These are phyloP conservation scores for Ceratocystis smalleyi DNA, from an alignment of 2,329 filamentous ascomycete genomes.

Conservation along the genomic window DNA sequence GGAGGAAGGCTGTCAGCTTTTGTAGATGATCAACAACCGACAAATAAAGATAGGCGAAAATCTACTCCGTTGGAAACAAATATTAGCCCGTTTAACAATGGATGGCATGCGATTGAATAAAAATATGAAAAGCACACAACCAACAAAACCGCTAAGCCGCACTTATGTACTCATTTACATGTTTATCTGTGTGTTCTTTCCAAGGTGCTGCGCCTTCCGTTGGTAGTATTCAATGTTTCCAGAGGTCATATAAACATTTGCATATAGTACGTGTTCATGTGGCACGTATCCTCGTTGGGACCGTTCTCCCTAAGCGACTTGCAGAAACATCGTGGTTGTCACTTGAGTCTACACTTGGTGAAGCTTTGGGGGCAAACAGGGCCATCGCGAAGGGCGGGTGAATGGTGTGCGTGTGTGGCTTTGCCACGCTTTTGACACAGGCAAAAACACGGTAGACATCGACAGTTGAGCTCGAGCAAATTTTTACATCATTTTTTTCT, in stretches of 20 bases:
- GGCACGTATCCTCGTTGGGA: neutral
- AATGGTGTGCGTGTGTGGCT: too few species aligned
- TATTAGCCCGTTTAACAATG: too few species aligned
- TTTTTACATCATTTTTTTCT: too few species aligned
- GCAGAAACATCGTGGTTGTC: neutral
- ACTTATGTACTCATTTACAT: neutral
- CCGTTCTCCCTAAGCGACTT: neutral
- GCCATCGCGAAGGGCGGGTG: too few species aligned
- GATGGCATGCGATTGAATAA: neutral
- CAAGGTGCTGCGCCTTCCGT: neutral
- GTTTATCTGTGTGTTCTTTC: neutral
- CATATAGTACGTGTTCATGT: neutral
- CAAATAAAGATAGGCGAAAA: too few species aligned
- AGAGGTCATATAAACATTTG: neutral
- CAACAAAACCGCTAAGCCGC: neutral
- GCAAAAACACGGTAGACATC: too few species aligned
- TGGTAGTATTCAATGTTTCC: neutral
- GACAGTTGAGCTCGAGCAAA: too few species aligned
- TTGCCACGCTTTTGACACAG: too few species aligned
- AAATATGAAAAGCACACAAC: neutral
- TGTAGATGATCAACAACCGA: too few species aligned
- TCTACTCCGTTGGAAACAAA: too few species aligned
- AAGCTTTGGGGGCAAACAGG: too few species aligned
- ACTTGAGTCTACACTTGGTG: neutral
- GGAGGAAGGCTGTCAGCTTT: too few species aligned